phyloP scores from a whole-genome alignment of 495 filamentous ascomycete genomes.

The Neurospora sp. region DNA sequence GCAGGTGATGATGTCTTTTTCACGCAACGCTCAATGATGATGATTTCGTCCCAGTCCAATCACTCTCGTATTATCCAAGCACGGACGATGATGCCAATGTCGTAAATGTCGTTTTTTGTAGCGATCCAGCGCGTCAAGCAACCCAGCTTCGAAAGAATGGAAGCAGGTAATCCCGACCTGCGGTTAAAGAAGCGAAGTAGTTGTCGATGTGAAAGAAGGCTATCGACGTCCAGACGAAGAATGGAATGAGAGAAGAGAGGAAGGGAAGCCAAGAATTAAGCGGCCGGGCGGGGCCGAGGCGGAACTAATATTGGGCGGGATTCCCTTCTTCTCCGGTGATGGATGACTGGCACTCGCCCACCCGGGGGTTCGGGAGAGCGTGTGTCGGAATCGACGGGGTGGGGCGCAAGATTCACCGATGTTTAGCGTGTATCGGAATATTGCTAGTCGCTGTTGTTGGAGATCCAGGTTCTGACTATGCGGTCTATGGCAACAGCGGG shows the following conservation, averaged over 20 bases:
- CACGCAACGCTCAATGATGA: background rate
- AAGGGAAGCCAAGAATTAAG: constrained; percentile 16
- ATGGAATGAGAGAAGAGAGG: constrained; percentile 18
- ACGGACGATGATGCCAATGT: background rate
- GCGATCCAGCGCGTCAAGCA: background rate
- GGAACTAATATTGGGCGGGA: constrained; percentile 32
- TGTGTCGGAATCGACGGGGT: constrained; percentile 31
- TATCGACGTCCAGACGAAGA: constrained; percentile 37
- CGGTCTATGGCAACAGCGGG: constrained; percentile 37
- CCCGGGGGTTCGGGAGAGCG: constrained; percentile 18
- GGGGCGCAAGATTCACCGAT: constrained; percentile 32
- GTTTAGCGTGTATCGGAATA: constrained; percentile 6
- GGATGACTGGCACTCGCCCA: constrained; percentile 17
- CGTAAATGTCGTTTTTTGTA: background rate
- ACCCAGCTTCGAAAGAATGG: constrained; percentile 14
- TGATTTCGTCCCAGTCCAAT: background rate
- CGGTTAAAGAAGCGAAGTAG: constrained; percentile 14
- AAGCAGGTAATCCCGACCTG: constrained; percentile 41
- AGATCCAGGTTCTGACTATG: constrained; percentile 37
- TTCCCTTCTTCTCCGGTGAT: background rate
- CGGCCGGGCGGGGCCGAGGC: constrained; percentile 19
- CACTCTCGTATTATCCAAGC: background rate
- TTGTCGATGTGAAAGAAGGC: constrained; percentile 36
- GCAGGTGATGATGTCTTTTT: background rate
- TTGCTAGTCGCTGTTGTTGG: constrained; percentile 17